These are phyloP conservation scores for Trifolium dubium DNA, from an alignment of 306 rosid species.

Conservation along the genomic window DNA sequence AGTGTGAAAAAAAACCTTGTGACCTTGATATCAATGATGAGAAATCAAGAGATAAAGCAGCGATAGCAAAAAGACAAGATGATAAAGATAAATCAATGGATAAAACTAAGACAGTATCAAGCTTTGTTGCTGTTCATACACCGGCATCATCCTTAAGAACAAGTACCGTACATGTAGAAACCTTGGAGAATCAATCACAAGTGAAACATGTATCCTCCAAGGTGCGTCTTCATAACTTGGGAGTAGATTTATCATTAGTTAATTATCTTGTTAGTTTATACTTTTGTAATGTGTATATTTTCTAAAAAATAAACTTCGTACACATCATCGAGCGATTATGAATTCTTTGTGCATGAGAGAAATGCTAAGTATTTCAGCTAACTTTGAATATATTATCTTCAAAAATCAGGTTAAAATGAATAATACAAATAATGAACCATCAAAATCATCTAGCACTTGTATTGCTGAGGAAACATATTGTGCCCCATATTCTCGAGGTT, in stretches of 20 bases:
- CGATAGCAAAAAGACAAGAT: conserved; percentile 37
- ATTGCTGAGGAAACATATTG: conserved; percentile 48
- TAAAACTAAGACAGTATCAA: conserved; percentile 46
- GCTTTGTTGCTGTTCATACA: conserved; percentile 47
- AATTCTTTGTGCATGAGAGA: conserved; percentile 20
- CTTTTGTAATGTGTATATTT: conserved; percentile 15
- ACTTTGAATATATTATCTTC: conserved; percentile 29
- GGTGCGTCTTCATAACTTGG: conserved; percentile 55
- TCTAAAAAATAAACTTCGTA: background rate
- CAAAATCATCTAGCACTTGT: conserved; percentile 45
- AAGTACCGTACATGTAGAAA: conserved; percentile 43
- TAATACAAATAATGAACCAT: conserved; percentile 48
- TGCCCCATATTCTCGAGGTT: conserved; percentile 66
- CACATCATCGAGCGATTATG: background rate
- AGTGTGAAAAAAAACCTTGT: conserved; percentile 63
- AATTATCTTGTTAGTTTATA: conserved; percentile 15
- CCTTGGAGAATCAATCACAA: conserved; percentile 45
- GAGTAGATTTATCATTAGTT: conserved; percentile 23
- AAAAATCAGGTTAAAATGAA: conserved; percentile 51
- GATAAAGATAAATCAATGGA: conserved; percentile 42
- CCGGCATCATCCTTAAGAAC: conserved; percentile 47
- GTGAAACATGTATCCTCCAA: conserved; percentile 48
- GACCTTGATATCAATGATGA: conserved; percentile 31
- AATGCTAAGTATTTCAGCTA: conserved; percentile 27
- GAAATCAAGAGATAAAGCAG: conserved; percentile 44